Evolutionary conservation across 2,329 filamentous ascomycete species (phyloP).

Genomic region (Colletotrichum gigasporum): DNA sequence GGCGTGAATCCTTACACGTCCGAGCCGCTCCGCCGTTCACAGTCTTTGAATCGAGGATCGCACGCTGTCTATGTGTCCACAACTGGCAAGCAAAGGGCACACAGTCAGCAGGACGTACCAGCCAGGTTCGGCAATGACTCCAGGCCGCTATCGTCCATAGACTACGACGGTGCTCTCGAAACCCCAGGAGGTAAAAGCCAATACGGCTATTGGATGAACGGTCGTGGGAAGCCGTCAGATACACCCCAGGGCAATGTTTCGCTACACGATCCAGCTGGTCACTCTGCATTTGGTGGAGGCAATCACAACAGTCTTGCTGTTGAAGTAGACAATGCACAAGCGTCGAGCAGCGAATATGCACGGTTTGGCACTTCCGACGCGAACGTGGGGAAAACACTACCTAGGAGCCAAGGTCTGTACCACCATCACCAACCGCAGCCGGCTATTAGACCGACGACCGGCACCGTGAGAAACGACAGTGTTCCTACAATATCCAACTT

Average conservation of each 20-base stretch:
- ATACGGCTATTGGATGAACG: slow-evolving; percentile 30
- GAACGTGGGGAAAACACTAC: not conserved
- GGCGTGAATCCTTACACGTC: slow-evolving; percentile 67
- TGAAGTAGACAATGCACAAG: not conserved
- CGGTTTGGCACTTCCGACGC: not conserved
- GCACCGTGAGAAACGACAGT: slow-evolving; percentile 48
- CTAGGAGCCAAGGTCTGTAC: not conserved
- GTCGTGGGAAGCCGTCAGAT: not conserved
- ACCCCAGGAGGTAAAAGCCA: slow-evolving; percentile 29
- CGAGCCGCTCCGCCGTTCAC: slow-evolving; percentile 46
- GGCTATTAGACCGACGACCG: slow-evolving; percentile 37
- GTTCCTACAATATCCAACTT: slow-evolving; percentile 69
- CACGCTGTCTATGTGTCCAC: slow-evolving; percentile 2
- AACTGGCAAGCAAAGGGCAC: slow-evolving; percentile 7
- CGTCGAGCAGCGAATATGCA: not conserved
- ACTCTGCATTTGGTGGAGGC: not conserved
- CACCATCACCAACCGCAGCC: slow-evolving; percentile 10
- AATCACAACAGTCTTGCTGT: not conserved
- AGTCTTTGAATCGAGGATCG: not conserved
- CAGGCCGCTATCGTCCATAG: not conserved
- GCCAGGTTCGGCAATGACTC: not conserved
- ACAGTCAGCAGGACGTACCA: slow-evolving; percentile 2
- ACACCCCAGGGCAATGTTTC: not conserved
- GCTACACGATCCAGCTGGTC: not conserved
- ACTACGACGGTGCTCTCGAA: slow-evolving; percentile 1